A percentile compares a stretch with the other conserved stretches of the same genome.
phyloP scores from a whole-genome alignment of 345 rosid species.

The Gossypium stocksii region DNA sequence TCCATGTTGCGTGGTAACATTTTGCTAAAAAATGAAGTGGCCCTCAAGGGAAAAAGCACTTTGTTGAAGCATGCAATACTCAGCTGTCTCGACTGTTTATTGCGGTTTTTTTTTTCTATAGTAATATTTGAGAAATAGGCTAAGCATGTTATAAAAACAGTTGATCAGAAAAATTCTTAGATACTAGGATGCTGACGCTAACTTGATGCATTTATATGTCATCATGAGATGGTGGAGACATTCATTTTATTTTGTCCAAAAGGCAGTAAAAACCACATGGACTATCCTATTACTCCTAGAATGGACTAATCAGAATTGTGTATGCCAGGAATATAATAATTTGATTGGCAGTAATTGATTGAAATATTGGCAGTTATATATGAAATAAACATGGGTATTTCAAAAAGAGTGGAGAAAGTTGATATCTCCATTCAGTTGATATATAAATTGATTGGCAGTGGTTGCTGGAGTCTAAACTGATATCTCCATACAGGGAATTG shows the following conservation, averaged over 20 bases:
- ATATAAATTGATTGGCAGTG: neutral
- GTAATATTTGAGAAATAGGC: neutral
- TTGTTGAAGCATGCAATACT: neutral
- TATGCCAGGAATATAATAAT: neutral
- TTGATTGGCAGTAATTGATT: neutral
- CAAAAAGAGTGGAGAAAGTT: neutral
- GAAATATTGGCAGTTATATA: neutral
- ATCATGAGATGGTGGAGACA: neutral
- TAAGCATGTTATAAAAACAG: neutral
- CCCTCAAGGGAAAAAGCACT: neutral
- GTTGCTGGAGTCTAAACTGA: slow-evolving; percentile 20
- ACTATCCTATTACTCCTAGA: neutral
- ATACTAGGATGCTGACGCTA: neutral
- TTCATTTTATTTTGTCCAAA: neutral
- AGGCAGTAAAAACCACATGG: neutral
- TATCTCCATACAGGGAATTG: slow-evolving; percentile 69
- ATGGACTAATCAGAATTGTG: neutral
- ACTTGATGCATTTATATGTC: neutral
- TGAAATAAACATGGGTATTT: neutral
- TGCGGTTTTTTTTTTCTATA: neutral
- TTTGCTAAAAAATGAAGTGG: neutral
- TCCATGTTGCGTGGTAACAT: neutral
- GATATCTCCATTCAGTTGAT: slow-evolving; percentile 24
- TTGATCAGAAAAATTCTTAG: neutral
- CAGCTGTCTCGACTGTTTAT: slow-evolving; percentile 1